Evolutionary conservation across 176 grass and related monocot species (phyloP), one percentile per base, ranked within the genome.

Genomic region (Eremochloa ophiuroides): DNA sequence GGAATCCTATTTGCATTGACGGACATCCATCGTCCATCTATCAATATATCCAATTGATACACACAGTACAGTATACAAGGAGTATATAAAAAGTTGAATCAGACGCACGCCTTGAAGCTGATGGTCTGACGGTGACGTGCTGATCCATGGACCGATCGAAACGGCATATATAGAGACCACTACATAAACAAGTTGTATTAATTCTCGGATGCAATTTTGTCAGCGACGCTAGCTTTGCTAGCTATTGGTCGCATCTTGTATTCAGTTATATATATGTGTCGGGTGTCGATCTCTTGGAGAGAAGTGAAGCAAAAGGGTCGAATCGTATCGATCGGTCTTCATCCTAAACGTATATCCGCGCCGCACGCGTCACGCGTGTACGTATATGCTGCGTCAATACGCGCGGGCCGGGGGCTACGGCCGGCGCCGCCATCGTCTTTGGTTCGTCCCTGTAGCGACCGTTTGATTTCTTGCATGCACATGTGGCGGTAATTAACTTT

Each of bases 281-380:
- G 4, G 4, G 15, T 48, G 14, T 47, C 1, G 37, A 80, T 76
- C 53, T 71, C 30, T 64, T 66, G 78, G 73, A 80, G 34, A 77
- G 83, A 85, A 82, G 66, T 89, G 56, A 89, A 89, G 83, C 78
- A 60, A 85, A 66, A 82, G 83, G 66, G 29, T 69, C 23, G 69
- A 37, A 69, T 80, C 73, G 33, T 30, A 43, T 67, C 46, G 10
- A 58, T 58, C 7, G 22, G 2, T 14, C 53, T n/a, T 34, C 20
- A 11, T 37, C 10, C 12, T 31, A 11, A 10, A 12, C 10, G 7
- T 34, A 65, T 48, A 25, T 63, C 8, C 40, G 58, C 10, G 55
- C 41, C 40, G n/a, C 51, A 63, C 75, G 38, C 75, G 44, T 60
- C 3, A 4, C 5, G 5, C 33, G 56, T 16, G 56, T 16, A 56